Evolutionary conservation across 495 filamentous ascomycete genomes (phyloP), one percentile per base, ranked within the genome.

Genomic region (Aspergillus funiculosus): DNA sequence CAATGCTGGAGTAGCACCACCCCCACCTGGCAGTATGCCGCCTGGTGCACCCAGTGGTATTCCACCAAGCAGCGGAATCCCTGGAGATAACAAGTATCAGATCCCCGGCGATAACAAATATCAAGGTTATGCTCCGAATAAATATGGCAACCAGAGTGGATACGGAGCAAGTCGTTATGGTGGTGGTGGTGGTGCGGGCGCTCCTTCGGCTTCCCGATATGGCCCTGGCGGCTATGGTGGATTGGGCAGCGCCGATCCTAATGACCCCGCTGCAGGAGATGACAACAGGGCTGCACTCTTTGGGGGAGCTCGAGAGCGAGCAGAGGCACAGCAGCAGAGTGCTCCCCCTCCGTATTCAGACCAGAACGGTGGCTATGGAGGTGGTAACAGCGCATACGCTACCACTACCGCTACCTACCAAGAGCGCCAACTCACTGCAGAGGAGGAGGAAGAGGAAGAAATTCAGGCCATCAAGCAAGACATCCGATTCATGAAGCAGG

Each of bases 151-250:
- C 30, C 65, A 79, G 19, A 73, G 74, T 2, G 82, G 81, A 34
- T 87, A 86, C 54, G 85, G 83, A 9, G 63, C 62, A 15, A 79
- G 79, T 57, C 71, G 78, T 58, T 89, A 81, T 48, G 76, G 78
- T 34, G 67, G 57, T 40, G 61, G 64, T 40, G 56, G 57, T 40
- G 61, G 64, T 40, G 56, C 51, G 57, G 53, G 60, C 41, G 56
- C 53, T 29, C 49, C 52, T 13, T 46, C 53, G 21, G 38, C 64
- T 32, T 66, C 73, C 21, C 66, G 66, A 43, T 71, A 78, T 46
- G 77, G 83, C 26, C 64, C 75, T 39, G 82, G 84, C 48, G 86
- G 86, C 36, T 91, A 91, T 54, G 86, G 86, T 34, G 83, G 83
- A 19, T 54, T 89, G 32, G 83, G 82, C 45, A 66, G 59, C 49